Evolutionary conservation across 805 yeast species (phyloP), one percentile per base, ranked within the genome.

Genomic region (Yamadazyma insecticola): DNA sequence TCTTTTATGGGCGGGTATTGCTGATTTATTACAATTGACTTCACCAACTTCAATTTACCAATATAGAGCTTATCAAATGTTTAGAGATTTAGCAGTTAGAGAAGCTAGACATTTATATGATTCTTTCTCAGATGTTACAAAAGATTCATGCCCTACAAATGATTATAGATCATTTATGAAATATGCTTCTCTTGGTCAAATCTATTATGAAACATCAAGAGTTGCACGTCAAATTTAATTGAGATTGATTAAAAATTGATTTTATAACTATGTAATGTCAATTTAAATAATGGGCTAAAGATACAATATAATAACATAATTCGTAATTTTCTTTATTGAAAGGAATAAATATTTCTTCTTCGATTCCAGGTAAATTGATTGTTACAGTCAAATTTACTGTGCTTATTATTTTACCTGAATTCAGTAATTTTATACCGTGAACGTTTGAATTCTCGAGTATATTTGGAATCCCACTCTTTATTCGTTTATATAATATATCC

Each of bases 1-100:
- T 39, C 39, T 54, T 12, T 26, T 54, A 11, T 53, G 41, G 29
- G 47, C 40, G 3, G 62, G 62, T 1, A 44, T 46, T 30, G 50
- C 51, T 6, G 62, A 55, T 36, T 41, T 53, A 25, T 24, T 43
- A 12, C 22, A 28, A 15, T 19, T 37, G 32, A 48, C 56, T 14
- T 16, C 16, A 3, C 45, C 57, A 1, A 6, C 25, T 2, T 14
- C 33, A 6, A 15, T 26, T 11, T 47, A 43, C 22, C 43, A 51
- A 29, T 16, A n/a, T 5, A 30, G 35, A 9, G 51, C 51, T 2
- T 50, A 45, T 30, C 32, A 33, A 15, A 33, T 42, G 21, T 39
- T 51, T 32, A 43, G 40, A 28, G 30, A 34, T 14, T 40, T 40
- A 13, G 16, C 50, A 14, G 39, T 47, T 10, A 33, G 51, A 29